Evolutionary conservation across 2,329 filamentous ascomycete species (phyloP).

Genomic region (Dothiorella sarmentorum): DNA sequence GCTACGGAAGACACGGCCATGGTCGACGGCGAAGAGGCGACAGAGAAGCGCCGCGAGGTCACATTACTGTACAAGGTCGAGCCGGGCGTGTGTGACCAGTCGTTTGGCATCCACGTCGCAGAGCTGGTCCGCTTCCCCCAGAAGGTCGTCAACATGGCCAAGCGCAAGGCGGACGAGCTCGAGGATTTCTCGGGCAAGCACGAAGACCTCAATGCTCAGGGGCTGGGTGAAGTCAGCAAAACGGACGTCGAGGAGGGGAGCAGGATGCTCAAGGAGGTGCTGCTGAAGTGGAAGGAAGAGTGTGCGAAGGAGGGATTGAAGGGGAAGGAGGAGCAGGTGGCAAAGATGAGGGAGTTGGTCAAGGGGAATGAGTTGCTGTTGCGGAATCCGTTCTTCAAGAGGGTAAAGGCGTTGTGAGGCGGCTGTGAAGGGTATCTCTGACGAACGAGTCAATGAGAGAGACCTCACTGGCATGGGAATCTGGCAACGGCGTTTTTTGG

Average conservation of each 20-base stretch:
- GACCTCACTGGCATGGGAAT: too few relatives aligned
- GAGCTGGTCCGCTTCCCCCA: slow-evolving; percentile 94
- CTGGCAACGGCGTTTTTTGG: too few relatives aligned
- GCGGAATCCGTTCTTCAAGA: slow-evolving; percentile 65
- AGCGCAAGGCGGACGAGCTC: slow-evolving; percentile 94
- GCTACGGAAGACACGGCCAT: slow-evolving; percentile 26
- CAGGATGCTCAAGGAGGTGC: slow-evolving; percentile 74
- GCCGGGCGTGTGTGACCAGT: slow-evolving; percentile 92
- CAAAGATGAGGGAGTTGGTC: slow-evolving; percentile 77
- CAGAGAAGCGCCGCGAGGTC: slow-evolving; percentile 62
- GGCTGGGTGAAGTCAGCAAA: slow-evolving; percentile 52
- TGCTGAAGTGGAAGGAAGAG: slow-evolving; percentile 79
- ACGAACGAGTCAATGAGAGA: too few relatives aligned
- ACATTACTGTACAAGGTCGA: slow-evolving; percentile 96
- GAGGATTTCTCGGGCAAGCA: slow-evolving; percentile 89
- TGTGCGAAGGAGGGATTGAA: slow-evolving; percentile 57
- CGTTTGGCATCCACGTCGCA: slow-evolving; percentile 96
- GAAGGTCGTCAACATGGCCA: slow-evolving; percentile 99
- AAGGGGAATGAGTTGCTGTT: slow-evolving; percentile 62
- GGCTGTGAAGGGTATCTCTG: too few relatives aligned
- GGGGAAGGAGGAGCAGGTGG: slow-evolving; percentile 69
- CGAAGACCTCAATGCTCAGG: slow-evolving; percentile 46
- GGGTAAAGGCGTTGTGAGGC: slow-evolving; percentile 47
- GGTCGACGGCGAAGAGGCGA: slow-evolving; percentile 41
- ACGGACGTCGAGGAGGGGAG: slow-evolving; percentile 89